Percentiles rank a stretch among this genome's conserved stretches.
Conservation (phyloP, 768 basidiomycete species). For the Lactarius deliciosus region DNA sequence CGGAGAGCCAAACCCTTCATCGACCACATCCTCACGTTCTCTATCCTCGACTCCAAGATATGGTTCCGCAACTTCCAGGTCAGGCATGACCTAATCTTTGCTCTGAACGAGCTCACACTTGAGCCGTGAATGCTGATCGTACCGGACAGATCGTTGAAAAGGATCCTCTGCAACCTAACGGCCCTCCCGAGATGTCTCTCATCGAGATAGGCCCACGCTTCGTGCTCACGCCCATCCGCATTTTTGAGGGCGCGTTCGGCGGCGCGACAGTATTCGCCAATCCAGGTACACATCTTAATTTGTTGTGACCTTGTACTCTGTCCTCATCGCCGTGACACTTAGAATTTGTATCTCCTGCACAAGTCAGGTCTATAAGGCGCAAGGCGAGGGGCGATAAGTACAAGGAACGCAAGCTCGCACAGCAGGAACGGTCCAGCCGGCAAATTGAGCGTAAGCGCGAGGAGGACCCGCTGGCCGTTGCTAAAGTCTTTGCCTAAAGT, state of each 20-base stretch:
- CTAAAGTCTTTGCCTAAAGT: slow-evolving; percentile 84
- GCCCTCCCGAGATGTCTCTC: slow-evolving; percentile 81
- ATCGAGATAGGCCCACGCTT: slow-evolving; percentile 98
- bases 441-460: slow-evolving; percentile 60
- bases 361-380: slow-evolving; percentile 66
- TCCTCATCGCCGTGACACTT: slow-evolving; percentile 18
- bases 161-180: slow-evolving; percentile 85
- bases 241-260: slow-evolving; percentile 96
- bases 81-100: slow-evolving; percentile 6
- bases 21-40: slow-evolving; percentile 96
- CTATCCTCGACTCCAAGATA: slow-evolving; percentile 91
- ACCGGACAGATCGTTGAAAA: slow-evolving; percentile 81
- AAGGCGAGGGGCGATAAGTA: slow-evolving; percentile 81
- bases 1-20: slow-evolving; percentile 94
- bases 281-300: slow-evolving; percentile 58
- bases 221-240: slow-evolving; percentile 94
- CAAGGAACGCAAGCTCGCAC: slow-evolving; percentile 73
- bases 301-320: slow-evolving; percentile 7
- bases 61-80: slow-evolving; percentile 99
- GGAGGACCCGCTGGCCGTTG: slow-evolving; percentile 80
- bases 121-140: neutral
- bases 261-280: slow-evolving; percentile 96
- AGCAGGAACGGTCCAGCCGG: slow-evolving; percentile 63
- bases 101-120: neutral
- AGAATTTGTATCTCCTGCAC: slow-evolving; percentile 94